A percentile compares a stretch with the other conserved stretches of the same genome.
These are phyloP conservation scores for Elsinoe arachidis DNA, from an alignment of 2,329 filamentous ascomycete genomes.

Conservation along the genomic window DNA sequence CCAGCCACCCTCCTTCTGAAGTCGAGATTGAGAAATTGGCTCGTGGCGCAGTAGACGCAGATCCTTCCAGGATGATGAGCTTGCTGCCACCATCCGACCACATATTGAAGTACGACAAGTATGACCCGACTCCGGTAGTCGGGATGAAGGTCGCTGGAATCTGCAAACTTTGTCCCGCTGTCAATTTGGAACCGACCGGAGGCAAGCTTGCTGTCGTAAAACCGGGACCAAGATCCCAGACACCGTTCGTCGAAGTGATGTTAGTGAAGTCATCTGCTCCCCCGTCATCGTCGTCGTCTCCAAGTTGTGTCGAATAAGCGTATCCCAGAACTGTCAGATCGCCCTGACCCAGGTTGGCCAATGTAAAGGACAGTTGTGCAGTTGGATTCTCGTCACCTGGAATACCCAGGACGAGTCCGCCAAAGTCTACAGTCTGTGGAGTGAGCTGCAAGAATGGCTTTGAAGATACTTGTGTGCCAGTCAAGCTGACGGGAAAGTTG, in stretches of 20 bases:
- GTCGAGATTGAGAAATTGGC: slow-evolving; percentile 28
- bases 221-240: slow-evolving; percentile 21
- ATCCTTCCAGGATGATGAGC: slow-evolving; percentile 25
- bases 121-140: slow-evolving; percentile 24
- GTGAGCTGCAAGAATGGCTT: slow-evolving; percentile 30
- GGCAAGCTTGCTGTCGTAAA: slow-evolving; percentile 22
- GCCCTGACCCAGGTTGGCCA: slow-evolving; percentile 33
- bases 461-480: slow-evolving; percentile 32
- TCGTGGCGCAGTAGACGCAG: slow-evolving; percentile 25
- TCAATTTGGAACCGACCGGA: slow-evolving; percentile 16
- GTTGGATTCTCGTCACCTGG: slow-evolving; percentile 22
- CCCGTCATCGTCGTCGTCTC: slow-evolving; percentile 17
- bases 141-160: slow-evolving; percentile 27
- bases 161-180: slow-evolving; percentile 18
- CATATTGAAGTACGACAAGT: slow-evolving; percentile 27
- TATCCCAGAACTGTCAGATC: slow-evolving; percentile 31
- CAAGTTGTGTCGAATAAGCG: slow-evolving; percentile 26
- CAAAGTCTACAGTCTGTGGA: slow-evolving; percentile 33
- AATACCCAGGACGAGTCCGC: slow-evolving; percentile 31
- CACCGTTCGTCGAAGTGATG: slow-evolving; percentile 7
- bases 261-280: slow-evolving; percentile 4
- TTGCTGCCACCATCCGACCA: slow-evolving; percentile 23
- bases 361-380: slow-evolving; percentile 26
- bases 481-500: slow-evolving; percentile 31
- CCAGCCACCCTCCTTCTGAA: slow-evolving; percentile 26